Percentiles rank a stretch among this genome's conserved stretches.
Conservation (phyloP, 371 early-diverging fungal species). For the Funneliformis caledonium region DNA sequence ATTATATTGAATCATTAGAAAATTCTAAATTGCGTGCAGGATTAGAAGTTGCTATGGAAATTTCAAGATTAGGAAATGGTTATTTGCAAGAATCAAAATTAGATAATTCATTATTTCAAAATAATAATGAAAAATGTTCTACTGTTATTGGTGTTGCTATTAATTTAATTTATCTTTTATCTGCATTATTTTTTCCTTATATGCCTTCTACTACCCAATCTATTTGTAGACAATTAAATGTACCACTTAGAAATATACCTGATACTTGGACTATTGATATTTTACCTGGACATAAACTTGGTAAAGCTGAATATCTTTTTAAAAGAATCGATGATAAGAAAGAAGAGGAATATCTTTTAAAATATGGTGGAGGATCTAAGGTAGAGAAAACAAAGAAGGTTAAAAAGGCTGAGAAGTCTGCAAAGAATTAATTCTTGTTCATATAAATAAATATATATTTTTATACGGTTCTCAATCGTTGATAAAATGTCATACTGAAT, state of each 20-base stretch:
- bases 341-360: conserved; percentile 67
- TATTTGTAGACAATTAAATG: conserved; percentile 83
- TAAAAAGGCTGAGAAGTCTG: neutral
- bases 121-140: conserved; percentile 80
- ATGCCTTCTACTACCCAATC: conserved; percentile 88
- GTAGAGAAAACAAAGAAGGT: neutral
- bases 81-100: conserved; percentile 94
- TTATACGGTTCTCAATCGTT: too few relatives aligned
- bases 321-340: conserved; percentile 82
- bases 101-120: conserved; percentile 84
- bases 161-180: conserved; percentile 89
- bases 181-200: conserved; percentile 90
- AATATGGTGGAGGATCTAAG: conserved; percentile 65
- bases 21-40: conserved; percentile 85
- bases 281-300: conserved; percentile 80
- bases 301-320: conserved; percentile 91
- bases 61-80: conserved; percentile 93
- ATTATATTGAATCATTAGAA: conserved; percentile 86
- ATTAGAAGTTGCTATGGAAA: conserved; percentile 89
- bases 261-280: conserved; percentile 76
- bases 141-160: conserved; percentile 82
- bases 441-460: too few relatives aligned
- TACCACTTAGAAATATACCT: conserved; percentile 76
- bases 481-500: too few relatives aligned
- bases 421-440: too few relatives aligned